These are phyloP conservation scores for Malus asiatica DNA, from an alignment of 306 rosid genomes.

Conservation along the genomic window DNA sequence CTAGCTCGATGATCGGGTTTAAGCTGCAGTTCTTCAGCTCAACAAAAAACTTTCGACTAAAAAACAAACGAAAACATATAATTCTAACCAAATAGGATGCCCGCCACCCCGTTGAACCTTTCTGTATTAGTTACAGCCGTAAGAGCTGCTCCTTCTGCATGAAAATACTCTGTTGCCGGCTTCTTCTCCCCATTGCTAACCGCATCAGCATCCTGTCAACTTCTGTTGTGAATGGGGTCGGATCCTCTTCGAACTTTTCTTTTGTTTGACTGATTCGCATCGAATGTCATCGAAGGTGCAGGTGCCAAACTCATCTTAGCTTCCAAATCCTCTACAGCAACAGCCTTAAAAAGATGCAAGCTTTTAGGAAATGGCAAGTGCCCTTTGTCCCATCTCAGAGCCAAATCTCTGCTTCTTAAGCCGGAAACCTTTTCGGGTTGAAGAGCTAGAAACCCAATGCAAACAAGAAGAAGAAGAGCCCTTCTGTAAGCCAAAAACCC, in stretches of 20 bases:
- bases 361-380: conserved; percentile 29
- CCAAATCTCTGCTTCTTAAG: conserved; percentile 60
- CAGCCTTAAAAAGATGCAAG: conserved; percentile 42
- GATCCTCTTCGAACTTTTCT: conserved; percentile 68
- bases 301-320: conserved; percentile 54
- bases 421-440: conserved; percentile 48
- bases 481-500: conserved; percentile 37
- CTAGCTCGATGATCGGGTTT: conserved; percentile 26
- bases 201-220: conserved; percentile 34
- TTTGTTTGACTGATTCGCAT: conserved; percentile 68
- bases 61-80: conserved; percentile 7
- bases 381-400: conserved; percentile 48
- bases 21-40: conserved; percentile 35
- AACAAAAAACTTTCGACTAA: conserved; percentile 19
- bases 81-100: conserved; percentile 28
- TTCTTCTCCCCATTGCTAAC: conserved; percentile 8
- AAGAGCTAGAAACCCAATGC: conserved; percentile 55
- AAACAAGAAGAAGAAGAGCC: conserved; percentile 41
- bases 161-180: conserved; percentile 1
- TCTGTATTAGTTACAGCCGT: conserved; percentile 18
- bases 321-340: conserved; percentile 44
- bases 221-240: conserved; percentile 88
- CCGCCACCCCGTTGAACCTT: conserved; percentile 27
- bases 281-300: conserved; percentile 51
- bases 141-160: conserved; percentile 7